Conservation (phyloP, 768 basidiomycete genomes). For the Boletus eberwhitei region DNA sequence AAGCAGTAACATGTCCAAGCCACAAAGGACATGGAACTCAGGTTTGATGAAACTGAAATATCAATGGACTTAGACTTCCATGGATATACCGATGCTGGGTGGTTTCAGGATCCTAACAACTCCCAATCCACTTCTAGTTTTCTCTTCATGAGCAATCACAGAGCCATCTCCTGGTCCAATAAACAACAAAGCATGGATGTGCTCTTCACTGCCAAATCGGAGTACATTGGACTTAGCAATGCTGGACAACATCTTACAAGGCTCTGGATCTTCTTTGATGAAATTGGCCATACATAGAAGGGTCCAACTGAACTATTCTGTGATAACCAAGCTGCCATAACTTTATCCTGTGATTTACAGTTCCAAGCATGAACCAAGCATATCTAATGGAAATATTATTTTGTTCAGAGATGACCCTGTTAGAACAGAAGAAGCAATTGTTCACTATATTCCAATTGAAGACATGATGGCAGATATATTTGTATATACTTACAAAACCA, state of each 20-base stretch:
- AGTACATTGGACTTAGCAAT: neutral
- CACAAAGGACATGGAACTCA: slow-evolving; percentile 1
- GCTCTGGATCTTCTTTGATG: neutral
- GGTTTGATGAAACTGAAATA: neutral
- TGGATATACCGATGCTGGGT: neutral
- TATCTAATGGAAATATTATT: no score
- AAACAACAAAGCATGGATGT: neutral
- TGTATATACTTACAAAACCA: no score
- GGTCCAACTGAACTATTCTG: no score
- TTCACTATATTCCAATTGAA: no score
- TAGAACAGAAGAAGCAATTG: no score
- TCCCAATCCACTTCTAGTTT: neutral
- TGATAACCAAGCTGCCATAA: no score
- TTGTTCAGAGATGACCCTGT: no score
- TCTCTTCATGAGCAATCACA: no score
- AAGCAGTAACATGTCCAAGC: neutral
- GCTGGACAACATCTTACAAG: neutral
- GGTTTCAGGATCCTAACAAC: neutral
- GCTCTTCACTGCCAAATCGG: neutral
- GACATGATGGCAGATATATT: no score
- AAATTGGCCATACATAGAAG: neutral
- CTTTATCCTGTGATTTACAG: no score
- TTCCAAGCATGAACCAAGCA: no score
- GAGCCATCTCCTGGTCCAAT: no score
- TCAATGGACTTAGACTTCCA: neutral